Evolutionary conservation across 352 stramenopile genomes (phyloP).

Genomic region (Phytopythium cucurbitacearum): DNA sequence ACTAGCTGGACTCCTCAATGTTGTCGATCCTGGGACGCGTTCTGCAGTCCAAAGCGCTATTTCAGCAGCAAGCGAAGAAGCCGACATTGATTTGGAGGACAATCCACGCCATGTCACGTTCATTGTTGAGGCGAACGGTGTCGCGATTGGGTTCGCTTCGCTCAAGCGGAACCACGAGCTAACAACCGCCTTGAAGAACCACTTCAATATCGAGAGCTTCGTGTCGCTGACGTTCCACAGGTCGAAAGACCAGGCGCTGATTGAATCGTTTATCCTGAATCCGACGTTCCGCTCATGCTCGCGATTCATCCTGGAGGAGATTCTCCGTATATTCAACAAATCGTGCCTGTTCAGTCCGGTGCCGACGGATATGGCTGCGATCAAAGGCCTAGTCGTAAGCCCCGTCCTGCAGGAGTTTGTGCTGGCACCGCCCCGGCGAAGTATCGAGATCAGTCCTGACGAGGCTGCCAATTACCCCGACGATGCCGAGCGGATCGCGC

Average conservation of each 20-base stretch:
- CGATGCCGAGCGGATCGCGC: slow-evolving; percentile 20
- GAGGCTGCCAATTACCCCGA: slow-evolving; percentile 46
- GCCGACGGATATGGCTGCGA: slow-evolving; percentile 10
- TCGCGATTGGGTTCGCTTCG: slow-evolving; percentile 36
- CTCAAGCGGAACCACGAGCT: slow-evolving; percentile 45
- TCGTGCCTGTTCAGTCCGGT: slow-evolving; percentile 61
- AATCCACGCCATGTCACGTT: slow-evolving; percentile 63
- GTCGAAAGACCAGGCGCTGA: slow-evolving; percentile 58
- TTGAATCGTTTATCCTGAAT: slow-evolving; percentile 67
- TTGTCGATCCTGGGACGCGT: slow-evolving; percentile 24
- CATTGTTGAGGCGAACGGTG: slow-evolving; percentile 40
- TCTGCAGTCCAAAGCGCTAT: slow-evolving; percentile 32
- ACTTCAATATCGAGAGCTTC: slow-evolving; percentile 66
- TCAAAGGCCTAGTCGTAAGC: slow-evolving; percentile 16
- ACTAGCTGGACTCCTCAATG: slow-evolving; percentile 11
- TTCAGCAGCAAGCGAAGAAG: slow-evolving; percentile 31
- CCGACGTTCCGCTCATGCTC: slow-evolving; percentile 62
- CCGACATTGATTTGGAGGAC: slow-evolving; percentile 60
- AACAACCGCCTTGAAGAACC: slow-evolving; percentile 41
- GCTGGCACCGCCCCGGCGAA: slow-evolving; percentile 48
- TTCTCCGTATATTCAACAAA: slow-evolving; percentile 73
- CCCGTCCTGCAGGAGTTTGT: slow-evolving; percentile 54
- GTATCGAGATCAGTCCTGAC: slow-evolving; percentile 35
- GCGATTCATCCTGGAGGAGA: slow-evolving; percentile 68
- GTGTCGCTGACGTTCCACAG: slow-evolving; percentile 62